Base-by-base conservation (phyloP, 2,329 filamentous ascomycete genomes). In the Alternaria viburni region DNA sequence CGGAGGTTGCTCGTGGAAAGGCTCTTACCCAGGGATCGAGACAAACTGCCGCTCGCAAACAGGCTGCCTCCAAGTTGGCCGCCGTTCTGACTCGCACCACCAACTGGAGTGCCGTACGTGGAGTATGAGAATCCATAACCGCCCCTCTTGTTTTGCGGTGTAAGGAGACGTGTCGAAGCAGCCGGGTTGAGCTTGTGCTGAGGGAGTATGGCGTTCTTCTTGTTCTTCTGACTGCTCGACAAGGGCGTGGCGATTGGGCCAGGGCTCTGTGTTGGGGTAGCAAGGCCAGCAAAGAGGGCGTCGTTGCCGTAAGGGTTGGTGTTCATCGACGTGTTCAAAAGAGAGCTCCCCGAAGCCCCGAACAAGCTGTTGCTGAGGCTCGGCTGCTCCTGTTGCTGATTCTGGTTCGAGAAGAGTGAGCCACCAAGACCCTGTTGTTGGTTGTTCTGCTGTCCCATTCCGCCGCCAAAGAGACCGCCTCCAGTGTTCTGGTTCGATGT, bases 91-190 rank as follows among this genome's bases (percentile, higher is more conserved):
- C 90, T 86, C 5, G 91, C 87, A 21, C 87, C 87, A 69, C 89
- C 92, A 61, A 85, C 89, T 6, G 95, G 93, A 1, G 91, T 94
- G 47, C 93, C 93, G 72, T 97, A 97, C 3, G 90, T 93, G 68
- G 93, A 97, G 81, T 97, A 97, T 2, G 91, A 93, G 78, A 97
- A 97, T 3, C 95, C 95, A 76, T 93, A 97, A 6, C 93, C 93
- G 59, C 82, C 83, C 28, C 91, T 88, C 81, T 93, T 95, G 49
- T 69, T 72, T 71, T 93, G 92, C 0, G 94, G 93, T 0, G 93
- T 97, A 28, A 90, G 87, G 60, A 94, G 90, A 51, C 93, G 91
- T 21, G 91, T 91, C 9, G 92, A 90, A 32, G 92, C 92, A 50
- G 89, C 88, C 0, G 93, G 93, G 50, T 93, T 95, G 69, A 97